Percentiles rank a stretch among this genome's conserved stretches.
phyloP scores from a whole-genome alignment of 805 yeast genomes.

The Kuraishia hungarica region DNA sequence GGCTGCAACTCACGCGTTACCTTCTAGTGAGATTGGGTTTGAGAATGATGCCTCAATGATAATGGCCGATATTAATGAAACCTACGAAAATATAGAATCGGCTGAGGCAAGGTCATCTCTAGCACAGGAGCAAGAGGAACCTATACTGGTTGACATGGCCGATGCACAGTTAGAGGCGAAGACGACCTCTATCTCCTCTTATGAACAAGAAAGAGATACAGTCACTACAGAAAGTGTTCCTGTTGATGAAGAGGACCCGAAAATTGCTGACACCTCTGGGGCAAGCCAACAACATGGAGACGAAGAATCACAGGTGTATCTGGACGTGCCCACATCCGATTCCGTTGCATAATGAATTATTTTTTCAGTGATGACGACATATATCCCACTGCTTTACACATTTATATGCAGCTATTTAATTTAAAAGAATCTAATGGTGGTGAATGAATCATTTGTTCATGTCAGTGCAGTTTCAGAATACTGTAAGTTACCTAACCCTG shows the following conservation, averaged over 20 bases:
- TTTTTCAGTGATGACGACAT: neutral
- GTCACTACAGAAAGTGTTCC: no score
- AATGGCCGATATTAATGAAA: constrained; percentile 12
- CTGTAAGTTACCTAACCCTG: no score
- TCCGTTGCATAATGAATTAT: no score
- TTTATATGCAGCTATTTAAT: neutral
- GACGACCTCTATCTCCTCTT: neutral
- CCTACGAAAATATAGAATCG: constrained; percentile 17
- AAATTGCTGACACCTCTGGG: no score
- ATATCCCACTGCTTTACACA: neutral
- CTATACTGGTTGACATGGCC: constrained; percentile 8
- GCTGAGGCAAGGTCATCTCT: constrained; percentile 5
- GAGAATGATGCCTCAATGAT: constrained; percentile 14
- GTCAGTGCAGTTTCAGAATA: no score
- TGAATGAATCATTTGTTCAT: no score
- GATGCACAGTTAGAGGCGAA: neutral
- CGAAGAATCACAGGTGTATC: no score
- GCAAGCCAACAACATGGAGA: no score
- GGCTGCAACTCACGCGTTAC: neutral
- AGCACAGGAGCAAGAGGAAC: constrained; percentile 10
- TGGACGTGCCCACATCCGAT: no score
- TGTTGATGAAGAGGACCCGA: no score
- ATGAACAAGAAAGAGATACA: neutral
- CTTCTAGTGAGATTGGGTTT: constrained; percentile 8
- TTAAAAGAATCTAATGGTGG: neutral